These are phyloP conservation scores for Camellia oleifera DNA, from an alignment of 179 eudicot genomes.

Conservation along the genomic window DNA sequence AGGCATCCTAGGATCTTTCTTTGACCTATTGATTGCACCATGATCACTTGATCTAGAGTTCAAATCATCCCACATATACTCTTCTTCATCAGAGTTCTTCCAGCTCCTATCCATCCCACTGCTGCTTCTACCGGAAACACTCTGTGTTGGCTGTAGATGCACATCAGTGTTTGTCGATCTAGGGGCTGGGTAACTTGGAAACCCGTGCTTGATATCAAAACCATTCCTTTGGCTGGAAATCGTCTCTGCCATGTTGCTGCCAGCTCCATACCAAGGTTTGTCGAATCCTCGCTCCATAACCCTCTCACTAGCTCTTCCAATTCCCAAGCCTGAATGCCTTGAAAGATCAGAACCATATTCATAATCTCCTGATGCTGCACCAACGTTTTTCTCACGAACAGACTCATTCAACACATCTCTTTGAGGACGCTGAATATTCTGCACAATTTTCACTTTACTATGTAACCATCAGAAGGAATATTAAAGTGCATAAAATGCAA, in stretches of 20 bases:
- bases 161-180: slow-evolving; percentile 28
- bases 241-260: slow-evolving; percentile 42
- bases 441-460: slow-evolving; percentile 13
- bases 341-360: slow-evolving; percentile 51
- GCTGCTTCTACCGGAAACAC: slow-evolving; percentile 39
- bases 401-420: slow-evolving; percentile 42
- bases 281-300: slow-evolving; percentile 41
- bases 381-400: slow-evolving; percentile 44
- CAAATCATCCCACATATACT: slow-evolving; percentile 83
- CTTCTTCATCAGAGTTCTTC: slow-evolving; percentile 96
- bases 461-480: neutral
- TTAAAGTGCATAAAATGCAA: neutral
- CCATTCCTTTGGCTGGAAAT: slow-evolving; percentile 60
- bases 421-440: slow-evolving; percentile 45
- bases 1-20: slow-evolving; percentile 46
- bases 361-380: slow-evolving; percentile 48
- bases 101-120: slow-evolving; percentile 62
- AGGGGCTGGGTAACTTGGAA: slow-evolving; percentile 34
- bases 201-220: slow-evolving; percentile 47
- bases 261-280: slow-evolving; percentile 61
- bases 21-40: slow-evolving; percentile 22
- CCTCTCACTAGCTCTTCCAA: slow-evolving; percentile 47
- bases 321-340: slow-evolving; percentile 41
- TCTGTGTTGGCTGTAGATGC: slow-evolving; percentile 33
- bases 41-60: slow-evolving; percentile 44